Evolutionary conservation across 192 early-diverging fungal species (phyloP), one percentile per base, ranked within the genome.

Genomic region (Spinellus fusiger): DNA sequence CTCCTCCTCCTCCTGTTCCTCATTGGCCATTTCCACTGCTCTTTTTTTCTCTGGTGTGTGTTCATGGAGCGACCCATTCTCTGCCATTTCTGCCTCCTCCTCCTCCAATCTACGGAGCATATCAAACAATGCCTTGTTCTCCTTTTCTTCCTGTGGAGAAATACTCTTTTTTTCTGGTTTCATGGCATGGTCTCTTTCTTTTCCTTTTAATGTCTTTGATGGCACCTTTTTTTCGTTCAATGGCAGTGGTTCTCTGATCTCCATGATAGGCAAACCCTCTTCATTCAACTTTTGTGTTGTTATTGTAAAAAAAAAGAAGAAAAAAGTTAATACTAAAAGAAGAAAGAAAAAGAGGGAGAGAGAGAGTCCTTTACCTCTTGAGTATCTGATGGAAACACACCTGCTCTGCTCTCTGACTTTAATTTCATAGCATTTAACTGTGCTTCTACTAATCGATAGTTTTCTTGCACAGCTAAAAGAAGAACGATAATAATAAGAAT

Each of bases 251-350:
- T 91, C 89, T 6, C 76, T 70, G 56, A 92, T 92, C 23, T 92
- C 90, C 22, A 92, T 82, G 59, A 86, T 86, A 20, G 82, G 83
- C 32, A 86, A 62, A 13, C 88, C 90, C 59, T 90, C 88, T 64
- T 92, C 89, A 59, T 90, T 92, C 38, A 86, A 61, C 81, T 87
- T 49, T 0, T n/a, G n/a, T n/a, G n/a, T n/a, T n/a, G n/a, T n/a
- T n/a, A n/a, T n/a, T n/a, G n/a, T n/a, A n/a, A n/a, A n/a, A n/a
- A 52, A 18, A 32, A 4, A 5, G 18, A 57, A 26, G 16, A 20
- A 40, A 40, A 25, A 35, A 28, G 9, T 44, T 44, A 25, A 6
- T 1, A 37, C 20, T n/a, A 37, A 12, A 32, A 34, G 27, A 57
- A 10, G 7, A 44, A 32, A 40, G 23, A 5, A 34, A 29, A n/a